These are phyloP conservation scores for Calophaca sinica DNA, from an alignment of 306 rosid species.

Conservation along the genomic window DNA sequence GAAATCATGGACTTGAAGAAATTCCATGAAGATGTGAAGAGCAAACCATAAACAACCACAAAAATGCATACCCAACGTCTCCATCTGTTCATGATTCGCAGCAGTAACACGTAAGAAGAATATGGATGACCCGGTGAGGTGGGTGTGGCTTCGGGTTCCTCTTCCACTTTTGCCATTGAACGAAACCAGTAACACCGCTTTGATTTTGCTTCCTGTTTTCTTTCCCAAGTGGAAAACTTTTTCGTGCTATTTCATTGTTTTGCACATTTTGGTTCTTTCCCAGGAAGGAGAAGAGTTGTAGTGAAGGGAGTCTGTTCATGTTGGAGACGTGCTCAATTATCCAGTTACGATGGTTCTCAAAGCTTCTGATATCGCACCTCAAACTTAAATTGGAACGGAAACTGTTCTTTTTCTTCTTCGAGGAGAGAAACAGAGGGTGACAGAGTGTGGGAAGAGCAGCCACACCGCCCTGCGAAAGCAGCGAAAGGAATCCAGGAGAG, in stretches of 20 bases:
- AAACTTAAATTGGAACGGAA: conserved; percentile 30
- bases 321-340: conserved; percentile 51
- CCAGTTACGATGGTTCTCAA: conserved; percentile 48
- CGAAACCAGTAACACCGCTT: conserved; percentile 53
- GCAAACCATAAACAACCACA: conserved; percentile 56
- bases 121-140: too few relatives aligned
- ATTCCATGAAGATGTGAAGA: conserved; percentile 36
- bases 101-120: conserved; percentile 24
- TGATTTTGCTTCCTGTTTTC: not conserved
- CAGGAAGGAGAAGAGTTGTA: conserved; percentile 50
- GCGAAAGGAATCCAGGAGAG: too few relatives aligned
- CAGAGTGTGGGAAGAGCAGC: conserved; percentile 10
- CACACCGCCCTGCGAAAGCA: too few relatives aligned
- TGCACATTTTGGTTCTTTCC: conserved; percentile 5
- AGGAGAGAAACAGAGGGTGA: conserved; percentile 40
- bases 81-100: conserved; percentile 64
- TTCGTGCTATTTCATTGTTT: not conserved
- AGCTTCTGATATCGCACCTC: conserved; percentile 63
- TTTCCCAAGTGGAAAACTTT: conserved; percentile 12
- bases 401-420: not conserved
- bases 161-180: too few relatives aligned
- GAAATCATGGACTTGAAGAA: conserved; percentile 59
- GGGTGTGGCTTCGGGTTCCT: too few relatives aligned
- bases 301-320: conserved; percentile 51
- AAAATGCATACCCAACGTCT: conserved; percentile 70